These are phyloP conservation scores for Cystofilobasidium macerans DNA, from an alignment of 768 basidiomycete genomes.

Conservation along the genomic window DNA sequence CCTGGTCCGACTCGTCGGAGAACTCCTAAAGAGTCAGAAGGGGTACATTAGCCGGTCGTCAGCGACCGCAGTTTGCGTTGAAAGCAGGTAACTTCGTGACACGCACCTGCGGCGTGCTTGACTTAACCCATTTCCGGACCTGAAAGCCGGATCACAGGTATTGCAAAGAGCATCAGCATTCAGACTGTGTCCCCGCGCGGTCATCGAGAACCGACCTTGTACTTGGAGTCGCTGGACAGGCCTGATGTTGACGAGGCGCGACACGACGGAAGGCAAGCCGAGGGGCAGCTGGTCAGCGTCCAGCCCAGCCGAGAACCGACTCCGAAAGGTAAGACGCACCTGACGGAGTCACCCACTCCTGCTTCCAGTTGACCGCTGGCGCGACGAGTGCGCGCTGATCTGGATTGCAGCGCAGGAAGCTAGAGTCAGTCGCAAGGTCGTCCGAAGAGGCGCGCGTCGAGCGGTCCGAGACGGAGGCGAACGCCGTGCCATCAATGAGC, in stretches of 20 bases:
- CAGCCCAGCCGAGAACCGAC: not conserved
- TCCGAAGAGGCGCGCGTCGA: no score
- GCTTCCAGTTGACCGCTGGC: not conserved
- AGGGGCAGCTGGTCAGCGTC: not conserved
- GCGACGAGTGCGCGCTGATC: constrained; percentile 2
- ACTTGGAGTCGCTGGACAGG: not conserved
- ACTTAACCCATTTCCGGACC: constrained; percentile 7
- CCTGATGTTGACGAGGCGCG: not conserved
- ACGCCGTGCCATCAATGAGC: not conserved
- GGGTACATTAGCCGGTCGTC: not conserved
- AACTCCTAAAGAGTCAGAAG: not conserved
- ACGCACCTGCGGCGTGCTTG: not conserved
- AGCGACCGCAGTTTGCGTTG: not conserved
- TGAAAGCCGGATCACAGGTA: not conserved
- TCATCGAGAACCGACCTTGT: not conserved
- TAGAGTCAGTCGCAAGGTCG: not conserved
- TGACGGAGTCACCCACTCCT: not conserved
- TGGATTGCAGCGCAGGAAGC: not conserved
- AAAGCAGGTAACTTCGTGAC: no score
- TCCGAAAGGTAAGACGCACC: not conserved
- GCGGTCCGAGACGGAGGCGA: not conserved
- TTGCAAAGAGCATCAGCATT: not conserved
- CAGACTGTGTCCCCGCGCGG: no score
- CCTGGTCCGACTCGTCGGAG: constrained; percentile 1
- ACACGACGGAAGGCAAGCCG: not conserved